Evolutionary conservation across 1,284 basidiomycete species (phyloP).

Genomic region (Malassezia vespertilionis): DNA sequence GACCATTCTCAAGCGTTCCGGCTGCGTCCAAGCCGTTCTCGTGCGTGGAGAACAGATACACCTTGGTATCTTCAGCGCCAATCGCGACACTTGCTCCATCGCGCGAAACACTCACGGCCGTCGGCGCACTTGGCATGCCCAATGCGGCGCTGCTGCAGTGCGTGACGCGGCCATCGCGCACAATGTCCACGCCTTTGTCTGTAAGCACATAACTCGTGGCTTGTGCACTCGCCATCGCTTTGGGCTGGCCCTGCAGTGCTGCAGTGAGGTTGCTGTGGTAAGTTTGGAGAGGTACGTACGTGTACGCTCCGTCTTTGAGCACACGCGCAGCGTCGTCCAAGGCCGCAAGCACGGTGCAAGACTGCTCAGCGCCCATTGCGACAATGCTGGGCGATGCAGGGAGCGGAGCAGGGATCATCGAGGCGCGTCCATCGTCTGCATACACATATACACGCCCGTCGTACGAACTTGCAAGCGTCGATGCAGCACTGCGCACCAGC

Average conservation of each 20-base stretch:
- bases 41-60: constrained; percentile 25
- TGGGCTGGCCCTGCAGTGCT: constrained; percentile 59
- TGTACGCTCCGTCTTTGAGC: too few species aligned
- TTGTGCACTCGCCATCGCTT: constrained; percentile 33
- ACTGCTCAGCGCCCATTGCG: background rate
- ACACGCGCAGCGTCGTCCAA: constrained; percentile 11
- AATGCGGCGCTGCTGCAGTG: background rate
- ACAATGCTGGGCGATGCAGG: constrained; percentile 4
- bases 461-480: background rate
- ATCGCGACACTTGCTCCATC: constrained; percentile 57
- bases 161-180: constrained; percentile 15
- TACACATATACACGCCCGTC: constrained; percentile 17
- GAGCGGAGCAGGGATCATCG: background rate
- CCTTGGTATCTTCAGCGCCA: constrained; percentile 53
- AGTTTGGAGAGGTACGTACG: too few species aligned
- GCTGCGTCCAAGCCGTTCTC: constrained; percentile 49
- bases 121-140: background rate
- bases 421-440: background rate
- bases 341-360: background rate
- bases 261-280: too few species aligned
- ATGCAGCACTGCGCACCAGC: background rate
- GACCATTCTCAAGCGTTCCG: constrained; percentile 15
- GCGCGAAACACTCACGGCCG: constrained; percentile 52
- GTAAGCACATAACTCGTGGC: constrained; percentile 57
- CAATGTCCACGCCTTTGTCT: constrained; percentile 59